Percentiles rank a stretch among this genome's conserved stretches.
Conservation (phyloP, 257 asterid genomes). For the Solanum chaucha region DNA sequence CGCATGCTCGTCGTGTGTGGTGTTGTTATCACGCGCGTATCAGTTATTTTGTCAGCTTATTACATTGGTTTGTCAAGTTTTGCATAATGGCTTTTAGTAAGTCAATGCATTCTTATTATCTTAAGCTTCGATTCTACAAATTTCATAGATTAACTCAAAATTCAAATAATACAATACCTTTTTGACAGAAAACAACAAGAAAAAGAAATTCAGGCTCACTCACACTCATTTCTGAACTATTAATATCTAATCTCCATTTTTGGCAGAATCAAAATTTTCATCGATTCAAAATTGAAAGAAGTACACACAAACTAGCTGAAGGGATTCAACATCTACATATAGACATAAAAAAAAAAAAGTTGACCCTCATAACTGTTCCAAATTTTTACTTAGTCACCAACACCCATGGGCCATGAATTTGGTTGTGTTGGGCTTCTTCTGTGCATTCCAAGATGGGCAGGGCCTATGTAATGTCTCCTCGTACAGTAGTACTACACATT, state of each 20-base stretch:
- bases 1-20: background rate
- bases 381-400: background rate
- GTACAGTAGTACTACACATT: too few relatives aligned
- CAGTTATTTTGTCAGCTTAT: background rate
- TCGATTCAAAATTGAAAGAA: too few relatives aligned
- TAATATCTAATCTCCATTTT: background rate
- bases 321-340: too few relatives aligned
- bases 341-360: too few relatives aligned
- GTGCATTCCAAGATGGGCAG: background rate
- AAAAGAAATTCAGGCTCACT: background rate
- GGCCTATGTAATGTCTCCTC: background rate
- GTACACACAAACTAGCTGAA: too few relatives aligned
- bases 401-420: background rate
- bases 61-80: background rate
- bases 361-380: background rate
- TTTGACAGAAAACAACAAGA: background rate
- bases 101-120: background rate
- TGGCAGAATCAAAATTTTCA: too few relatives aligned
- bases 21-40: background rate
- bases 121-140: background rate
- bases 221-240: background rate
- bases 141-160: background rate
- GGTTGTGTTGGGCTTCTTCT: background rate
- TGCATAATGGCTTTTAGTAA: background rate
- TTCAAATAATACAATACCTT: background rate